Base-by-base conservation (phyloP, 129 eudicot genomes). In the Gnaphalium uliginosum region DNA sequence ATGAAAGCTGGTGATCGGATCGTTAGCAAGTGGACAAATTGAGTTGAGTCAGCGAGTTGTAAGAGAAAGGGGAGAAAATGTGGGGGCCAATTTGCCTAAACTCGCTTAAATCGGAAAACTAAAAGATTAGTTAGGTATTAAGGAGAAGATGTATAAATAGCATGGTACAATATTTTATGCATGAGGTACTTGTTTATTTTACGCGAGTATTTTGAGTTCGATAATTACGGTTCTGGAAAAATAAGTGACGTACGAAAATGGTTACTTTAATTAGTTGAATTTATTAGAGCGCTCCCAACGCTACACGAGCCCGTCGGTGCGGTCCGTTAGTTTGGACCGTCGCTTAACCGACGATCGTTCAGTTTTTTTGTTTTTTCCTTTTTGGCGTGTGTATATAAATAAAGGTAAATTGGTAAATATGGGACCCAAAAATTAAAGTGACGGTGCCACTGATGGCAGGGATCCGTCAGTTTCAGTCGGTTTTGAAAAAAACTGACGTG, bases 1-100 rank as follows among this genome's bases (percentile, higher is more conserved):
- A 48, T 46, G 25, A 25, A 8, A 56, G 26, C 81, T 72, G 82
- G 82, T 23, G 82, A 78, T 46, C 66, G 64, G 64, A 73, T 78
- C 77, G 37, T 29, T 46, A 30, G 22, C 76, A 75, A 58, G 63
- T 78, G 62, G 70, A 61, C 25, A 59, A 77, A 14, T 54, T 43
- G 60, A 78, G 76, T 69, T 25, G 11, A 10, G 23, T 29, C 19
- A 32, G 76, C 54, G 76, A 32, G 63, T 68, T 48, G 67, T 4
- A 7, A 29, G 41, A 8, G 5, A 26, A 46, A 46, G 18, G 53
- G 53, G 53, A 46, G 17, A 1, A 2, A 26, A 50, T 11, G 18
- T 15, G 58, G 25, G 68, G 39, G 69, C 10, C 67, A 13, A 33
- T 0, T 43, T 15, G 25, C 23, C 41, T 63, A 33, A 35, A 54